Conservation (phyloP, 371 early-diverging fungal species). For the Nematocida displodere region DNA sequence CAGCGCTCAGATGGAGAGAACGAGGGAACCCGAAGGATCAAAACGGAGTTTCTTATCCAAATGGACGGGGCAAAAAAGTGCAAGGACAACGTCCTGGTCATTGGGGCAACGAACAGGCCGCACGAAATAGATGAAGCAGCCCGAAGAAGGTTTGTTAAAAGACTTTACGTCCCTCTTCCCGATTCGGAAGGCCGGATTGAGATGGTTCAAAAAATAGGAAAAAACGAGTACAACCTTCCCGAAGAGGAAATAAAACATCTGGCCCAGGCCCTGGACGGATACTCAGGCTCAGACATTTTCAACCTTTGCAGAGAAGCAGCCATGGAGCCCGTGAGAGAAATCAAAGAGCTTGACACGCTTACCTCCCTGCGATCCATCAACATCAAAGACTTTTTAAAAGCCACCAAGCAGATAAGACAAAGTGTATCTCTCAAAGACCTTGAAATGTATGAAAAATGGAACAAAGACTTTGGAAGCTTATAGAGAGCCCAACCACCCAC, state of each 20-base stretch:
- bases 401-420: conserved; percentile 73
- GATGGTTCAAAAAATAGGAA: conserved; percentile 69
- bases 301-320: conserved; percentile 89
- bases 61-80: conserved; percentile 73
- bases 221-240: conserved; percentile 65
- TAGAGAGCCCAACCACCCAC: neutral
- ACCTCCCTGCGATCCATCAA: conserved; percentile 72
- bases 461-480: conserved; percentile 57
- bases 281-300: conserved; percentile 93
- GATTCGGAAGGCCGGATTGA: conserved; percentile 69
- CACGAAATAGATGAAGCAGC: conserved; percentile 82
- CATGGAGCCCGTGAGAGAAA: conserved; percentile 69
- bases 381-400: conserved; percentile 71
- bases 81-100: conserved; percentile 73
- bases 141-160: conserved; percentile 70
- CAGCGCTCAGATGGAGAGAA: conserved; percentile 79
- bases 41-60: conserved; percentile 75
- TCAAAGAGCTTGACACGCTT: conserved; percentile 67
- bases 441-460: conserved; percentile 73
- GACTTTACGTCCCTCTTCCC: conserved; percentile 78
- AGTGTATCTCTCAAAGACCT: conserved; percentile 75
- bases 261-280: conserved; percentile 69
- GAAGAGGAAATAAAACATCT: conserved; percentile 68
- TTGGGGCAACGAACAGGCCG: conserved; percentile 74
- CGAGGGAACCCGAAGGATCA: conserved; percentile 77